Evolutionary conservation across 306 rosid species (phyloP), one percentile per base, ranked within the genome.

Genomic region (Phaseolus lunatus): DNA sequence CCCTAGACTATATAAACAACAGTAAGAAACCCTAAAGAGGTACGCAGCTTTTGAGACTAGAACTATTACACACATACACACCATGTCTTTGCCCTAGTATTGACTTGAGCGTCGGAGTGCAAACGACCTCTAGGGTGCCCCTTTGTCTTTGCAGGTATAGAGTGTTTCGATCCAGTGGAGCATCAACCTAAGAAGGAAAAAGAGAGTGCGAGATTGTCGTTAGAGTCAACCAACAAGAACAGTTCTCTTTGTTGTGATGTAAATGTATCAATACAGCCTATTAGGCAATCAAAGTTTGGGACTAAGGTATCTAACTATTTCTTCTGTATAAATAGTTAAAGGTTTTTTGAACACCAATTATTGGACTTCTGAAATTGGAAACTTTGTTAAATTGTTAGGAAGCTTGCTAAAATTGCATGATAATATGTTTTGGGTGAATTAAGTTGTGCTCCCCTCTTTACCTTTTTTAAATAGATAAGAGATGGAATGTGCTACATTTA

Each of bases 211-310:
- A n/a, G n/a, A n/a, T n/a, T n/a, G n/a, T n/a, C n/a, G n/a, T n/a
- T n/a, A n/a, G n/a, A n/a, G n/a, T n/a, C n/a, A n/a, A n/a, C n/a
- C n/a, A n/a, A n/a, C n/a, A n/a, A n/a, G n/a, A n/a, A n/a, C n/a
- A n/a, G n/a, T 57, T 95, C 98, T 27, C 97, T 95, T 78, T 91
- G 96, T 73, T 95, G 97, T 19, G 98, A 95, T 85, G 97, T 92
- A 66, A 95, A 95, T 83, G 84, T 95, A 68, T 92, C 98, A 8
- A 83, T 95, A 74, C 93, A 96, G 54, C 98, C 97, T 49, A 80
- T 92, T 74, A 93, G 93, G 69, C 97, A 90, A 77, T 84, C 79
- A 78, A 71, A 85, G 70, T 88, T 92, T 78, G 97, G 97, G 75
- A 95, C 98, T 22, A 95, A 90, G 96, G 97, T 87, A 82, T 22